Conservation (phyloP, 495 filamentous ascomycete genomes). For the Lasiosphaeria ovina region DNA sequence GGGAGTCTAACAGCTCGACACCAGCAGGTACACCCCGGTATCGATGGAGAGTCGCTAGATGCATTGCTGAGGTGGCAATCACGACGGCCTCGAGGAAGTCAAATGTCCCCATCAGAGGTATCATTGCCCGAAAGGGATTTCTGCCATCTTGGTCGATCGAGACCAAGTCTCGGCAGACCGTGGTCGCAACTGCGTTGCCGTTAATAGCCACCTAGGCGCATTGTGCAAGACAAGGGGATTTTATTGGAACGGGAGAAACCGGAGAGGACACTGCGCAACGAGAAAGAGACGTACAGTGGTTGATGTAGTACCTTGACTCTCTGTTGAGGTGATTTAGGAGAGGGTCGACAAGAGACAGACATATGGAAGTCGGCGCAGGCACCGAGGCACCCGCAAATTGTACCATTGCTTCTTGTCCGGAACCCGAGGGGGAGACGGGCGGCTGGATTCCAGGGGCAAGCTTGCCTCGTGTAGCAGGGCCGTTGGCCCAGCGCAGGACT, state of each 20-base stretch:
- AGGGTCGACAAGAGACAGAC: conserved; percentile 37
- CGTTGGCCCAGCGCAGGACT: conserved; percentile 41
- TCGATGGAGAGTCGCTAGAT: conserved; percentile 42
- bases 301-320: conserved; percentile 44
- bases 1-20: conserved; percentile 45
- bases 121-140: conserved; percentile 53
- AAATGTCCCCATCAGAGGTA: conserved; percentile 45
- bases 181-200: conserved; percentile 43
- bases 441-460: conserved; percentile 20
- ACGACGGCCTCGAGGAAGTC: conserved; percentile 50
- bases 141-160: conserved; percentile 46
- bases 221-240: no score
- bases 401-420: no score
- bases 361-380: not conserved
- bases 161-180: conserved; percentile 52
- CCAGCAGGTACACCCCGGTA: conserved; percentile 22
- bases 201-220: not conserved
- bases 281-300: conserved; percentile 44
- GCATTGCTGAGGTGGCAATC: conserved; percentile 54
- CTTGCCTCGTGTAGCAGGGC: conserved; percentile 41
- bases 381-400: no score
- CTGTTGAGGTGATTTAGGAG: conserved; percentile 33
- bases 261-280: not conserved
- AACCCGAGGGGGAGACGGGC: no score
- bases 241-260: no score